Evolutionary conservation across 768 basidiomycete species (phyloP), one percentile per base, ranked within the genome.

Genomic region (Suillus sp.): DNA sequence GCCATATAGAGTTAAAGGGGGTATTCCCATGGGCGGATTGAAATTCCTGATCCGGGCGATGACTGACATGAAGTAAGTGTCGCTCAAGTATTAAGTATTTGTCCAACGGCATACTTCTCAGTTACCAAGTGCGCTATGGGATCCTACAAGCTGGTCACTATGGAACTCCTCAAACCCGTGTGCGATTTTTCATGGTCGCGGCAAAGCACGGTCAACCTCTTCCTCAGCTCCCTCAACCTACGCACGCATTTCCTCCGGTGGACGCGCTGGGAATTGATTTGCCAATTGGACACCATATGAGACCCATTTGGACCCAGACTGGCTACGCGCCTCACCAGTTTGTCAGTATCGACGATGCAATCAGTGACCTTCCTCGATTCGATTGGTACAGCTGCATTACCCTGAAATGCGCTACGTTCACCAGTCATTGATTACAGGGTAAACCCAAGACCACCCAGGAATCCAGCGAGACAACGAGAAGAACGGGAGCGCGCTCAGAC

Each of bases 311-410:
- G 14, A 78, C 80, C 0, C 69, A 74, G 4, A 63, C 67, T 25
- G 90, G 91, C 0, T 80, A 79, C 2, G 87, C 86, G 1, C 82
- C 84, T 0, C 85, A 88, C 70, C 78, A 76, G 9, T 78, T 78
- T 66, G 84, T 92, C 25, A 83, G 85, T 0, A 82, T 92, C 47
- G 81, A 84, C 25, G 91, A 92, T 70, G 90, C 92, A 1, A 91
- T 93, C 56, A 77, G 81, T 3, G 92, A 94, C 70, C 77, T 94
- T 10, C 86, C 84, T 3, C 80, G 73, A 4, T 94, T 89, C 71
- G 88, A 94, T 62, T 93, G 91, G 92, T 91, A 70, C 10, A 78
- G 65, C 32, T 13, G 5, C 10, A 16, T 25, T 30, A 61, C 38
- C 20, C 4, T 32, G 1, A 58, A 14, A 20, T 22, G 32, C 14